Evolutionary conservation across 2,329 filamentous ascomycete species (phyloP), one percentile per base, ranked within the genome.

Genomic region (Conoideocrella luteorostrata): DNA sequence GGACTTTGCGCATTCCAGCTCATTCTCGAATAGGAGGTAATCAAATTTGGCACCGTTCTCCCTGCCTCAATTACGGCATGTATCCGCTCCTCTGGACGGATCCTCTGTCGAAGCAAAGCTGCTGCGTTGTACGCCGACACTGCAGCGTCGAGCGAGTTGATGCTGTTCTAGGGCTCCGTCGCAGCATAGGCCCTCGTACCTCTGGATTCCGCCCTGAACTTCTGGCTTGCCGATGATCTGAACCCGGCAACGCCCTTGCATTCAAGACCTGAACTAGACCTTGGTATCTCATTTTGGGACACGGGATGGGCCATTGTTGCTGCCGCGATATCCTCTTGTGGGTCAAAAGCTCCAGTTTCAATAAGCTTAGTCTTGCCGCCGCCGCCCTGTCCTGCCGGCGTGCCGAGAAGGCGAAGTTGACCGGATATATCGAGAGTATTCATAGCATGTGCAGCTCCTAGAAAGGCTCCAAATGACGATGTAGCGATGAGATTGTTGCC

Each of bases 91-190:
- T 67, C 59, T 0, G 72, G 70, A 5, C 58, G 58, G 9, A 72
- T 64, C 52, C 77, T 73, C 57, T 77, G 72, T 4, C 72, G 65
- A 22, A 75, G 53, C 45, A 72, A 62, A 11, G 67, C 61, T 34
- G 75, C 59, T 47, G 63, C 41, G 59, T 61, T 66, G 52, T 67
- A 65, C 1, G 59, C 57, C 6, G 63, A 49, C 1, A 73, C 66
- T 7, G 72, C 53, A 7, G 71, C 72, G 48, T 76, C 72, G 3
- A 75, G 62, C 0, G 72, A 71, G 49, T 76, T 76, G 40, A 68
- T 54, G 3, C 72, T 72, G 15, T 73, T 63, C 70, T 70, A 75
- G 0, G 72, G 72, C 10, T 66, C 66, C 11, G 67, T 64, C 12
- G 66, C 66, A 0, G 72, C 72, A 42, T 76, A 72, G 0, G 72